These are phyloP conservation scores for Amphicarpaea edgeworthii DNA, from an alignment of 306 rosid genomes.

Conservation along the genomic window DNA sequence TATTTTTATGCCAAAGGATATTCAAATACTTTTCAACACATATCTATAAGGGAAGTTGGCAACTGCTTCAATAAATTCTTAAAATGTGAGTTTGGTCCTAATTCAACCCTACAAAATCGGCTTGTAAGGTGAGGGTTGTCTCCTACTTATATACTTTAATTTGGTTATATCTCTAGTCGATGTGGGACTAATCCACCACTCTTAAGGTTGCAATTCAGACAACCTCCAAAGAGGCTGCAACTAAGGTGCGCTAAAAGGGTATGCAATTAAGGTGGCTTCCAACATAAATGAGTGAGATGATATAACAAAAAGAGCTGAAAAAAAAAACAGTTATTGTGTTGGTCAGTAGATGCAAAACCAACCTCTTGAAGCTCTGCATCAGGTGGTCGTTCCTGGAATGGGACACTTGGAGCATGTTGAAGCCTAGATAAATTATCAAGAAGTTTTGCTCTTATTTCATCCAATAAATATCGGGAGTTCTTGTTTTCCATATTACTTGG, in stretches of 20 bases:
- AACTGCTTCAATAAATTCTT: slow-evolving; percentile 6
- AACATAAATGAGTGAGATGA: too few relatives aligned
- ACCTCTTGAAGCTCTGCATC: slow-evolving; percentile 57
- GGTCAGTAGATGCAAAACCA: slow-evolving; percentile 31
- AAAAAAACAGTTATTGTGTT: not conserved
- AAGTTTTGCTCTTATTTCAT: slow-evolving; percentile 52
- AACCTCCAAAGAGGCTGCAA: too few relatives aligned
- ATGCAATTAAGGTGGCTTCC: too few relatives aligned
- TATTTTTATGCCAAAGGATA: slow-evolving; percentile 32
- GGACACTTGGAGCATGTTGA: slow-evolving; percentile 65
- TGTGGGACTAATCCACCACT: too few relatives aligned
- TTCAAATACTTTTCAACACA: not conserved
- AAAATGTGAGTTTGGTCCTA: too few relatives aligned
- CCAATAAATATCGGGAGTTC: slow-evolving; percentile 54
- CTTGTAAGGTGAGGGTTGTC: too few relatives aligned
- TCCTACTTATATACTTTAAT: too few relatives aligned
- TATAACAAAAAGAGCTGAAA: not conserved
- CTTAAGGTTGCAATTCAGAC: too few relatives aligned
- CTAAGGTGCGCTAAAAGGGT: too few relatives aligned
- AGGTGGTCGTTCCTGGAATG: slow-evolving; percentile 63
- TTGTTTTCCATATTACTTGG: slow-evolving; percentile 71
- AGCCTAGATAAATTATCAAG: slow-evolving; percentile 55
- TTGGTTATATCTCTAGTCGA: too few relatives aligned
- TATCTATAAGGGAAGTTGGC: not conserved
- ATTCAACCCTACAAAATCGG: too few relatives aligned